phyloP scores from a whole-genome alignment of 176 grass and related monocot genomes.

The Lolium multiflorum region DNA sequence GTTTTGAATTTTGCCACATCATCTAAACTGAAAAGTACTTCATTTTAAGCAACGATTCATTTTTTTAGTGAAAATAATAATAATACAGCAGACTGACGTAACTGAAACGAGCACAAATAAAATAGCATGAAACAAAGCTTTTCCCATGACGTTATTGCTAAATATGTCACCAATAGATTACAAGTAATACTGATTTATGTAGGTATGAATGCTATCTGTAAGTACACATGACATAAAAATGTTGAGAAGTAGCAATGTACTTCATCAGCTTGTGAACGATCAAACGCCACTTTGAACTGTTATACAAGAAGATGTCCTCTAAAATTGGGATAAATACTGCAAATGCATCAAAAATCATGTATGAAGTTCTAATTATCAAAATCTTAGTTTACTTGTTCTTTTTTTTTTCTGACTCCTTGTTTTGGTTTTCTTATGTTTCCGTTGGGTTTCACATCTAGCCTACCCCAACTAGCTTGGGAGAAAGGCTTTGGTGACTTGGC shows the following conservation, averaged over 20 bases:
- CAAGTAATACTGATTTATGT: constrained; percentile 20
- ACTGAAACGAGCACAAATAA: not conserved
- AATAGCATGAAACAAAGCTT: constrained; percentile 23
- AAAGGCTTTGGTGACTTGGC: too few species aligned
- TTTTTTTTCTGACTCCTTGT: too few species aligned
- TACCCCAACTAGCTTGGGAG: too few species aligned
- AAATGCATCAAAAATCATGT: not conserved
- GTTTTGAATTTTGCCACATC: constrained; percentile 15
- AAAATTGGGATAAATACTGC: not conserved
- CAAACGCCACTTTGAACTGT: not conserved
- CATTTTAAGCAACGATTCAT: not conserved
- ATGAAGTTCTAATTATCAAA: not conserved
- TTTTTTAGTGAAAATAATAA: not conserved
- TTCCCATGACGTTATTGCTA: not conserved
- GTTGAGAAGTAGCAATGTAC: not conserved
- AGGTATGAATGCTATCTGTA: not conserved
- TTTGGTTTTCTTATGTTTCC: too few species aligned
- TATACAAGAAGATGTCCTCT: constrained; percentile 20
- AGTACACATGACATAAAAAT: not conserved
- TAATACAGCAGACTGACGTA: not conserved
- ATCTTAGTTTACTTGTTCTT: too few species aligned
- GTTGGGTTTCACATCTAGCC: too few species aligned
- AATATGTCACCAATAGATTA: constrained; percentile 11
- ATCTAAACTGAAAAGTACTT: not conserved
- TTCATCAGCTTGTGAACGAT: not conserved